Conservation (phyloP, 768 basidiomycete species). For the Xerocomus potaroensis region DNA sequence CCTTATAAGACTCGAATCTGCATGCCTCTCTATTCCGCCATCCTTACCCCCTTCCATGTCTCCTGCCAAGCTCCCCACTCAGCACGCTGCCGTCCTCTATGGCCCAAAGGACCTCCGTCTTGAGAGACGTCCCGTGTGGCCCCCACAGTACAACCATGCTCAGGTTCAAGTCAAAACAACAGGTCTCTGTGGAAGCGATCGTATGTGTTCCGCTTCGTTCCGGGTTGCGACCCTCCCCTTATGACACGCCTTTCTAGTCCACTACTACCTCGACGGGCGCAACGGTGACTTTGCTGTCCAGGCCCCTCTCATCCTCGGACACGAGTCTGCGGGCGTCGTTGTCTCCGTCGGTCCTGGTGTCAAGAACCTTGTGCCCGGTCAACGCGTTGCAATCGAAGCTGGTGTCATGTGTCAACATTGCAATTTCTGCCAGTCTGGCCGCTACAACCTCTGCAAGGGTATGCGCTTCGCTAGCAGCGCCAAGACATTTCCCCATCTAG, state of each 20-base stretch:
- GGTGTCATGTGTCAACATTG: constrained; percentile 85
- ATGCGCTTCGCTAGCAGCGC: constrained; percentile 91
- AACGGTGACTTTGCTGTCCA: constrained; percentile 91
- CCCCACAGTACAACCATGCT: constrained; percentile 67
- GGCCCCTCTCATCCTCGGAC: constrained; percentile 85
- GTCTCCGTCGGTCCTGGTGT: constrained; percentile 78
- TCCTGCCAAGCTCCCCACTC: constrained; percentile 47
- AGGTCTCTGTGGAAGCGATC: constrained; percentile 86
- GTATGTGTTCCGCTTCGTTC: constrained; percentile 37
- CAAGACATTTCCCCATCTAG: constrained; percentile 87
- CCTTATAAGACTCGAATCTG: constrained; percentile 30
- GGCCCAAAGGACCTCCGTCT: constrained; percentile 79
- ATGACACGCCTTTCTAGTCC: constrained; percentile 47
- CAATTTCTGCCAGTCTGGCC: constrained; percentile 62
- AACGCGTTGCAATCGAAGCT: constrained; percentile 91
- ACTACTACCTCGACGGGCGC: constrained; percentile 85
- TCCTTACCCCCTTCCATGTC: constrained; percentile 35
- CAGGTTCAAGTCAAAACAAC: constrained; percentile 80
- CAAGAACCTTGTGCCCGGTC: constrained; percentile 60
- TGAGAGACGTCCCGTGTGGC: constrained; percentile 69
- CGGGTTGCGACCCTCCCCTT: not conserved
- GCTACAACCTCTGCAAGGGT: constrained; percentile 90
- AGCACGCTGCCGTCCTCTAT: constrained; percentile 76
- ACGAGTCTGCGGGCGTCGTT: constrained; percentile 87
- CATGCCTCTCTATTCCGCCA: constrained; percentile 24